Base-by-base conservation (phyloP, 805 yeast species). In the Nakazawaea peltata region DNA sequence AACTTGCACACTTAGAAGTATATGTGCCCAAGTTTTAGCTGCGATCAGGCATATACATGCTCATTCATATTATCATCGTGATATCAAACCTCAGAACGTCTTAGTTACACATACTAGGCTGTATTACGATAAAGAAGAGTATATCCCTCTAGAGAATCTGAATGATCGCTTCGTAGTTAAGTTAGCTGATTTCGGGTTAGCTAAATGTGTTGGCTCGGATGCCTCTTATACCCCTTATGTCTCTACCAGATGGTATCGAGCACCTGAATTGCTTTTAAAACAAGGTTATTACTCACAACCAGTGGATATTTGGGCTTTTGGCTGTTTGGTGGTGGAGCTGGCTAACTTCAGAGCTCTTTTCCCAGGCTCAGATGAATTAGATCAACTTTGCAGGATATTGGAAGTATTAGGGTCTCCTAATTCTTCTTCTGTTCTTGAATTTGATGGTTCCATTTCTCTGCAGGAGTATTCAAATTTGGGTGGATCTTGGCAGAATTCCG, bases 31-130 rank as follows among this genome's bases (percentile, higher is more conserved):
- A 53, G 54, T 88, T 1, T 61, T 85, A 39, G 66, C 71, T 37
- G 98, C 92, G 4, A 67, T 88, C 19, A 71, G 75, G 38, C 97
- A 90, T 54, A 86, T 90, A 37, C 98, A 85, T 49, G 53, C 56
- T 19, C 61, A 67, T 46, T 70, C 71, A 9, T 84, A 67, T 49
- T 79, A 79, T 49, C 97, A 90, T 54, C 71, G 98, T 39, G 98
- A 90, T 62, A 69, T 90, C 32, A 90, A 90, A 56, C 97, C 98
- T 0, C 97, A 90, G 50, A 90, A 90, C 56, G 80, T 90, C 18
- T 68, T 90, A 45, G 74, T 88, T 4, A 65, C 77, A 25, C 74
- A 78, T 16, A 58, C 80, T 5, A 55, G 59, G 26, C 66, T 66
- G 33, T 81, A 69, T 48, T 80, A 71, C 52, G 45, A 48, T 9